phyloP scores from a whole-genome alignment of 257 asterid species.

The Penstemon eatonii region DNA sequence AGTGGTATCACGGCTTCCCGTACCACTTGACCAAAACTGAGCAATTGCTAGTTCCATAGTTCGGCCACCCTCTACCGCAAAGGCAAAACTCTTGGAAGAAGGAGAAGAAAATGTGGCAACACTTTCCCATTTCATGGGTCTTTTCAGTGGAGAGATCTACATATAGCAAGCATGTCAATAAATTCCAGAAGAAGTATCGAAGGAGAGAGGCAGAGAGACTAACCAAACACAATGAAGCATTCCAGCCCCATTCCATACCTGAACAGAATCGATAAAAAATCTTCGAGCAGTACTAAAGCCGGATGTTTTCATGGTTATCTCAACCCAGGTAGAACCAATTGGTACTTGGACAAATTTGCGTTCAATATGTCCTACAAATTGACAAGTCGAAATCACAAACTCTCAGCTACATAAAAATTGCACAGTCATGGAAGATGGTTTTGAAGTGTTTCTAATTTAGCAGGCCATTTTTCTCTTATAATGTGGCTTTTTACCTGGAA shows the following conservation, averaged over 20 bases:
- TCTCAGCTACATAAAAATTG: slow-evolving; percentile 6
- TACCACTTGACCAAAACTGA: slow-evolving; percentile 97
- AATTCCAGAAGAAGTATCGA: slow-evolving; percentile 21
- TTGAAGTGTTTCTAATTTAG: too few species aligned
- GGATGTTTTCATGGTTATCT: slow-evolving; percentile 76
- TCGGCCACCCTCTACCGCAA: slow-evolving; percentile 81
- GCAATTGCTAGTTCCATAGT: slow-evolving; percentile 94
- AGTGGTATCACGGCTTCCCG: slow-evolving; percentile 79
- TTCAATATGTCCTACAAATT: slow-evolving; percentile 69
- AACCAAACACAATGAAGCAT: slow-evolving; percentile 20
- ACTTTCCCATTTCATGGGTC: slow-evolving; percentile 92
- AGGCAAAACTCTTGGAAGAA: slow-evolving; percentile 81
- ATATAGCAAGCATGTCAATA: slow-evolving; percentile 38
- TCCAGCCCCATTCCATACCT: slow-evolving; percentile 49
- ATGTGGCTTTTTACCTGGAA: too few species aligned
- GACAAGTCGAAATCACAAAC: slow-evolving; percentile 28
- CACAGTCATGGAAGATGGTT: slow-evolving; percentile 4
- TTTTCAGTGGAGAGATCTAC: slow-evolving; percentile 82
- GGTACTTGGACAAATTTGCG: slow-evolving; percentile 91
- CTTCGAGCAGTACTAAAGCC: slow-evolving; percentile 86
- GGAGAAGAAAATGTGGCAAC: slow-evolving; percentile 88
- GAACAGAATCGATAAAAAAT: slow-evolving; percentile 82
- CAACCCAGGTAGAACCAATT: slow-evolving; percentile 96
- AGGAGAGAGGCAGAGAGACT: slow-evolving; percentile 20
- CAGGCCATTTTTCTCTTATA: too few species aligned